Conservation (phyloP, 306 rosid genomes). For the Malus domestica region DNA sequence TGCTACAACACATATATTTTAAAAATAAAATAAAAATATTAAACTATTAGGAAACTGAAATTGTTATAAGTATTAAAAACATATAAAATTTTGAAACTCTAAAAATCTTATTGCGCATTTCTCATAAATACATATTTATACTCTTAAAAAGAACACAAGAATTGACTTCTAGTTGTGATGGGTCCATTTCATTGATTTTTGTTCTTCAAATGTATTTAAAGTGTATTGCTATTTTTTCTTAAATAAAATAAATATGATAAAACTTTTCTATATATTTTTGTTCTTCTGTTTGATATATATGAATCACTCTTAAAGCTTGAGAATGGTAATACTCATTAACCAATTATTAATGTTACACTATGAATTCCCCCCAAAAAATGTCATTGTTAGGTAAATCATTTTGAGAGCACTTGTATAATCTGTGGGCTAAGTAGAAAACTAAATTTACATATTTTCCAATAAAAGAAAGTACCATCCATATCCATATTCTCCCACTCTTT, state of each 20-base stretch:
- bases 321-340: not conserved
- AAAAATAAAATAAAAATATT: no score
- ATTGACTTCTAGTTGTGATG: not conserved
- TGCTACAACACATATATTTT: not conserved
- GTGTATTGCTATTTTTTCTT: not conserved
- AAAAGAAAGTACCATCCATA: not conserved
- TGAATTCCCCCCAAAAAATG: not conserved
- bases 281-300: not conserved
- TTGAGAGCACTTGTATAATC: not conserved
- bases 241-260: not conserved
- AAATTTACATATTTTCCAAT: not conserved
- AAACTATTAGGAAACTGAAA: no score
- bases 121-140: not conserved
- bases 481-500: not conserved
- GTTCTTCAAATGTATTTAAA: not conserved
- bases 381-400: not conserved
- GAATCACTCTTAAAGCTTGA: not conserved
- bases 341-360: not conserved
- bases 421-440: not conserved
- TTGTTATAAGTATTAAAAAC: not conserved
- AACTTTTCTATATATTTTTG: not conserved
- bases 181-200: not conserved
- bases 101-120: no score
- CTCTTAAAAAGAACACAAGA: not conserved
- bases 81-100: no score